Base-by-base conservation (phyloP, 768 basidiomycete genomes). In the Amanita pallidorosea region DNA sequence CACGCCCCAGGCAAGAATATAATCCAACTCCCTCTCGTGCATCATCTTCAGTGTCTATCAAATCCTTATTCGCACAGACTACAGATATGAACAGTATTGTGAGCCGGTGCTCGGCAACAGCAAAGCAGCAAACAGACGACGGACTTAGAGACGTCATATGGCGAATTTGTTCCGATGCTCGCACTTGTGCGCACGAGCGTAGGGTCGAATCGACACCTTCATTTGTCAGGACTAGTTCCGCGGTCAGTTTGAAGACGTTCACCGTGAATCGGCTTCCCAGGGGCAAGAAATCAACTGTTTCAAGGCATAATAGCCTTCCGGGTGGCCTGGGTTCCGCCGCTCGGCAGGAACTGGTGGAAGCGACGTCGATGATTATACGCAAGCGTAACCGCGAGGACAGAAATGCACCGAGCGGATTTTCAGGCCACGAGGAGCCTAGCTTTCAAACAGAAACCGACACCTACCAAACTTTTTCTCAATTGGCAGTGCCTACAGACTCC, bases 131-230 rank as follows among this genome's bases (percentile, higher is more conserved):
- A 36, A 81, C 90, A 46, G 92, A 95, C 58, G 77, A 83, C 40
- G 81, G 81, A 9, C 68, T 97, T 15, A 73, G 77, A 42, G 93
- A 95, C 59, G 80, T 96, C 52, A 80, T 85, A 57, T 92, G 90
- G 9, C 80, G 84, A 53, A 70, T 72, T 20, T 85, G 86, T 55
- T 65, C 83, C 23, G 73, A 77, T 2, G 85, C 83, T 13, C 77
- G 93, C 38, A 76, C 74, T 43, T 74, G 83, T 48, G 83, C 83
- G 7, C 75, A 70, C 49, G 70, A 73, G 36, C 78, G 75, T 51
- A 58, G 69, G 71, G 17, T 73, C 75, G 35, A 74, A 67, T 57
- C 65, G 68, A 51, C 63, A 68, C 41, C 68, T 5, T 66, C 64
- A 2, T 74, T 82, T 53, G 67, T 75, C 18, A 73, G 76, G 49